Percentiles rank a stretch among this genome's conserved stretches.
Conservation (phyloP, 345 rosid genomes). For the Kernera saxatilis region DNA sequence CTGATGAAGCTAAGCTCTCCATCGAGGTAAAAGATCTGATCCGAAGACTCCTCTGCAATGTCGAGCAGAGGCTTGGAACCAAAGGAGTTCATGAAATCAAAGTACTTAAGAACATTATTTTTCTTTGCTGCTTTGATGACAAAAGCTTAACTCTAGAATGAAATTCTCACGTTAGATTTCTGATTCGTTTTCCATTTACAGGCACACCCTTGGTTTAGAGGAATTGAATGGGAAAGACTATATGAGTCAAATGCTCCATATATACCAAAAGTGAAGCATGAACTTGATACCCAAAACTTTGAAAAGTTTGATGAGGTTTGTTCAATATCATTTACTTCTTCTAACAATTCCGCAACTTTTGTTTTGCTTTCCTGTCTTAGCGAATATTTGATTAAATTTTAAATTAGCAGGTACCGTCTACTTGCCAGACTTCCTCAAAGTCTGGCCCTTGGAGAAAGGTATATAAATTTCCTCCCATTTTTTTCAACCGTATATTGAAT, state of each 20-base stretch:
- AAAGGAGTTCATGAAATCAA: constrained; percentile 60
- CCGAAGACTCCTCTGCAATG: constrained; percentile 54
- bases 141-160: not conserved
- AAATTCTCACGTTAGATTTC: not conserved
- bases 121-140: constrained; percentile 7
- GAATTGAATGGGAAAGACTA: constrained; percentile 53
- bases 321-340: not conserved
- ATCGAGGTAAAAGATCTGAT: constrained; percentile 58
- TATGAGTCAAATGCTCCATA: constrained; percentile 60
- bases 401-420: constrained; percentile 12
- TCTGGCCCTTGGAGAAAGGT: constrained; percentile 67
- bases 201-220: constrained; percentile 61
- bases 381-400: not conserved
- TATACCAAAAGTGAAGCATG: constrained; percentile 58
- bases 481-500: not conserved
- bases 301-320: constrained; percentile 71
- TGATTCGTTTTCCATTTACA: constrained; percentile 5
- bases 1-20: constrained; percentile 59
- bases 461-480: not conserved
- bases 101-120: constrained; percentile 30
- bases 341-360: not conserved
- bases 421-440: constrained; percentile 34
- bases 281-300: constrained; percentile 60
- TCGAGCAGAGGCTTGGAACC: constrained; percentile 62
- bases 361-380: not conserved